phyloP scores from a whole-genome alignment of 805 yeast species.

The Torulaspora quercuum region DNA sequence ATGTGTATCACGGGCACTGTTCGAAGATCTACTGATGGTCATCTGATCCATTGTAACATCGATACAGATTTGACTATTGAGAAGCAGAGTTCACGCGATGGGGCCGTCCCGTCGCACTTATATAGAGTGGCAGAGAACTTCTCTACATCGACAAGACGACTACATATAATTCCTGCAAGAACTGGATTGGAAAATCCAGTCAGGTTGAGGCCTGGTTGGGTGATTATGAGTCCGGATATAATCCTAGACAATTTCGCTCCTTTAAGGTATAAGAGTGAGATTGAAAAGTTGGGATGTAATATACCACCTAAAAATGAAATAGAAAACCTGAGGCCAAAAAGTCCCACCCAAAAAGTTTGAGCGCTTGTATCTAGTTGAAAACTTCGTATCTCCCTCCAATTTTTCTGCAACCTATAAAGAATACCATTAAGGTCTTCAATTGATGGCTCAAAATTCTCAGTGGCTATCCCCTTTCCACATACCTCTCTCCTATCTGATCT shows the following conservation, averaged over 20 bases:
- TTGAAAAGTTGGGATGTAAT: conserved; percentile 46
- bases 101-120: conserved; percentile 67
- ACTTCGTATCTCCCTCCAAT: neutral
- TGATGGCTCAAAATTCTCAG: no score
- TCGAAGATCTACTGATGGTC: conserved; percentile 76
- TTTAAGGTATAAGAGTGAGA: conserved; percentile 43
- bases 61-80: conserved; percentile 86
- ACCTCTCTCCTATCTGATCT: no score
- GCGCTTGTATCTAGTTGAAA: neutral
- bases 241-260: conserved; percentile 66
- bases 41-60: conserved; percentile 85
- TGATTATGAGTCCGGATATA: conserved; percentile 79
- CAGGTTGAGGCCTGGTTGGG: conserved; percentile 83
- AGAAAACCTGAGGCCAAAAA: conserved; percentile 77
- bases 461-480: no score
- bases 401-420: neutral
- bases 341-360: conserved; percentile 48
- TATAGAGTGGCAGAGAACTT: conserved; percentile 87
- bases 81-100: conserved; percentile 38
- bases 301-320: conserved; percentile 71
- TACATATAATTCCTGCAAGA: conserved; percentile 78
- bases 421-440: no score
- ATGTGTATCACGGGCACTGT: conserved; percentile 97
- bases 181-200: conserved; percentile 64
- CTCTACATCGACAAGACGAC: conserved; percentile 71